These are phyloP conservation scores for Cicer pinnatifidum DNA, from an alignment of 306 rosid species.

Conservation along the genomic window DNA sequence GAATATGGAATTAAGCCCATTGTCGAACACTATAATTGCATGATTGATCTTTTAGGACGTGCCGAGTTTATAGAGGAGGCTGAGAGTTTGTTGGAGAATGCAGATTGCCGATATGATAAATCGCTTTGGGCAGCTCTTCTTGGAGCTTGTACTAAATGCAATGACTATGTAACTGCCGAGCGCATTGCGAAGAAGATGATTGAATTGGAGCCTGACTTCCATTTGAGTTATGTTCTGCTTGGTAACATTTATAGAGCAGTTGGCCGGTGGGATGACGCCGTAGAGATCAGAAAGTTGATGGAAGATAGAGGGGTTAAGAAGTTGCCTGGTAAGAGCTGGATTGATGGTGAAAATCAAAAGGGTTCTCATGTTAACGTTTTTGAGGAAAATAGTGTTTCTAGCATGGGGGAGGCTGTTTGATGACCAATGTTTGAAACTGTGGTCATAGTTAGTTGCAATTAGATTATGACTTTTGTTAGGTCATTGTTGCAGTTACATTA, in stretches of 20 bases:
- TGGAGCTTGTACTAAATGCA: slow-evolving; percentile 78
- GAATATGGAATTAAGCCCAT: slow-evolving; percentile 69
- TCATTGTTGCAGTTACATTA: slow-evolving; percentile 34
- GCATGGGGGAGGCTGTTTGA: slow-evolving; percentile 43
- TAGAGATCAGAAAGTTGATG: slow-evolving; percentile 72
- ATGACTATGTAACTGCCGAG: slow-evolving; percentile 66
- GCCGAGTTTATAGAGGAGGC: slow-evolving; percentile 87
- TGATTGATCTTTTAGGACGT: slow-evolving; percentile 86
- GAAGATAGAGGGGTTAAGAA: slow-evolving; percentile 78
- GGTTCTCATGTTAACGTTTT: slow-evolving; percentile 46
- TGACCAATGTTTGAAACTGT: not conserved
- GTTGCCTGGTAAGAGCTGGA: slow-evolving; percentile 83
- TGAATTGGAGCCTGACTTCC: slow-evolving; percentile 66
- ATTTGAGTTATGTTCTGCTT: slow-evolving; percentile 80
- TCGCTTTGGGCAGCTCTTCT: slow-evolving; percentile 87
- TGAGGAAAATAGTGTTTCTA: slow-evolving; percentile 30
- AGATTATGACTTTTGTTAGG: not conserved
- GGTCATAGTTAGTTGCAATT: not conserved
- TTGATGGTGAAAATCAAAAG: slow-evolving; percentile 51
- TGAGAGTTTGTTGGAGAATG: slow-evolving; percentile 67
- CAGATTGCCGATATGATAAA: slow-evolving; percentile 63
- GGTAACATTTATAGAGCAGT: slow-evolving; percentile 73
- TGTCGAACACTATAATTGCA: slow-evolving; percentile 80
- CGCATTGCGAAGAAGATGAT: slow-evolving; percentile 86
- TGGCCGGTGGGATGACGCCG: slow-evolving; percentile 85